Evolutionary conservation across 768 basidiomycete species (phyloP).

Genomic region (Xerocomus potaroensis): DNA sequence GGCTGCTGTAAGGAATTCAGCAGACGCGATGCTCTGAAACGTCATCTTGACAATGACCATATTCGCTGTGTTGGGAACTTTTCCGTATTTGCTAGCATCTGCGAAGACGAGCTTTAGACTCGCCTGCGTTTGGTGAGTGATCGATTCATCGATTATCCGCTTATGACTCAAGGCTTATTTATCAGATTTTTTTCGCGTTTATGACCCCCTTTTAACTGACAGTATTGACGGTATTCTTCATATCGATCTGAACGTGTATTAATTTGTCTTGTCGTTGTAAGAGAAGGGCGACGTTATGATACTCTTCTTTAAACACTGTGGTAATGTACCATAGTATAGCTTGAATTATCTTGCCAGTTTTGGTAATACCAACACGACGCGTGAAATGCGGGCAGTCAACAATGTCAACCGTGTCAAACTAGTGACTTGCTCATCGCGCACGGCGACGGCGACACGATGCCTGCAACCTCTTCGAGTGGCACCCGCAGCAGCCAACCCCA

Average conservation of each 20-base stretch:
- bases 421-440: not conserved
- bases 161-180: not conserved
- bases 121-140: constrained; percentile 4
- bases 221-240: constrained; percentile 8
- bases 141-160: not conserved
- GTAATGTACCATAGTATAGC: constrained; percentile 18
- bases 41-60: constrained; percentile 36
- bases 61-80: constrained; percentile 33
- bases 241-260: constrained; percentile 13
- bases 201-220: constrained; percentile 1
- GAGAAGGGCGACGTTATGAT: constrained; percentile 7
- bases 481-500: constrained; percentile 5
- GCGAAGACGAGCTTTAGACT: constrained; percentile 23
- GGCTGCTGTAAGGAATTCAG: constrained; percentile 38
- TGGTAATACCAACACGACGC: constrained; percentile 9
- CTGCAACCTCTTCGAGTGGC: constrained; percentile 1
- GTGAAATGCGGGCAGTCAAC: constrained; percentile 5
- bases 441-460: constrained; percentile 12
- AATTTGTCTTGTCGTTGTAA: not conserved
- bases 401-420: constrained; percentile 2
- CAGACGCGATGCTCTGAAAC: constrained; percentile 38
- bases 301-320: constrained; percentile 7
- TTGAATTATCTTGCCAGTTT: constrained; percentile 8
- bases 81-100: constrained; percentile 23
- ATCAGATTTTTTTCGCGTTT: constrained; percentile 7